These are phyloP conservation scores for Colletotrichum ledebouriae DNA, from an alignment of 2,329 filamentous ascomycete species.

Conservation along the genomic window DNA sequence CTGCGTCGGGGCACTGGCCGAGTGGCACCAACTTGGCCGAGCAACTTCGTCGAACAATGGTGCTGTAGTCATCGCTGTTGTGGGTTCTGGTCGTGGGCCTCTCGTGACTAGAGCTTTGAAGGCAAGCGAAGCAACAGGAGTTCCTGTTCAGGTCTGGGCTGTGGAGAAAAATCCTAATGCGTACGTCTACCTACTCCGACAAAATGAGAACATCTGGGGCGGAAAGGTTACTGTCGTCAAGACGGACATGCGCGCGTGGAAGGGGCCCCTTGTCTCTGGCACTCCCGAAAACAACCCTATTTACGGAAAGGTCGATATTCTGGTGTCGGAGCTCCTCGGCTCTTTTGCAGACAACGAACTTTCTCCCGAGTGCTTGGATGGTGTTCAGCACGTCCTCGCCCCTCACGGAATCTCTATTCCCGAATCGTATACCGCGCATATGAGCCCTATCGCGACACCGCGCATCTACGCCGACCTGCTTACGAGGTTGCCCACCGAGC, in stretches of 20 bases:
- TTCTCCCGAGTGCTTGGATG: slow-evolving; percentile 95
- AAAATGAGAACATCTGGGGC: slow-evolving; percentile 86
- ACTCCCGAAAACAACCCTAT: slow-evolving; percentile 59
- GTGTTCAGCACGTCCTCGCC: slow-evolving; percentile 90
- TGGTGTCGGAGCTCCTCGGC: slow-evolving; percentile 93
- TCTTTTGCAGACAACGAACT: slow-evolving; percentile 98
- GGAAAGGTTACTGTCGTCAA: slow-evolving; percentile 88
- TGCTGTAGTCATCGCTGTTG: slow-evolving; percentile 88
- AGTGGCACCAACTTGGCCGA: slow-evolving; percentile 81
- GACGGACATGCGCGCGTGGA: slow-evolving; percentile 98
- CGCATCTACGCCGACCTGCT: slow-evolving; percentile 86
- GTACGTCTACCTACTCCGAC: slow-evolving; percentile 89
- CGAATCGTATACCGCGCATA: slow-evolving; percentile 90
- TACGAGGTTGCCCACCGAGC: slow-evolving; percentile 70
- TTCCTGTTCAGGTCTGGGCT: slow-evolving; percentile 88
- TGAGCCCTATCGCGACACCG: slow-evolving; percentile 92
- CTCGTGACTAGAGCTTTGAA: slow-evolving; percentile 88
- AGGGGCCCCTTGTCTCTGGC: slow-evolving; percentile 75
- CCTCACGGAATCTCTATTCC: slow-evolving; percentile 93
- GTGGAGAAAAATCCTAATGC: slow-evolving; percentile 99
- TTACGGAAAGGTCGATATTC: slow-evolving; percentile 84
- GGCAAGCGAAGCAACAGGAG: slow-evolving; percentile 81
- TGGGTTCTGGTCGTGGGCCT: slow-evolving; percentile 92
- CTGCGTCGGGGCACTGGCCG: slow-evolving; percentile 81
- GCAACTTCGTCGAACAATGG: slow-evolving; percentile 79